Conservation (phyloP, 352 stramenopile species). For the Globisporangium lucens region DNA sequence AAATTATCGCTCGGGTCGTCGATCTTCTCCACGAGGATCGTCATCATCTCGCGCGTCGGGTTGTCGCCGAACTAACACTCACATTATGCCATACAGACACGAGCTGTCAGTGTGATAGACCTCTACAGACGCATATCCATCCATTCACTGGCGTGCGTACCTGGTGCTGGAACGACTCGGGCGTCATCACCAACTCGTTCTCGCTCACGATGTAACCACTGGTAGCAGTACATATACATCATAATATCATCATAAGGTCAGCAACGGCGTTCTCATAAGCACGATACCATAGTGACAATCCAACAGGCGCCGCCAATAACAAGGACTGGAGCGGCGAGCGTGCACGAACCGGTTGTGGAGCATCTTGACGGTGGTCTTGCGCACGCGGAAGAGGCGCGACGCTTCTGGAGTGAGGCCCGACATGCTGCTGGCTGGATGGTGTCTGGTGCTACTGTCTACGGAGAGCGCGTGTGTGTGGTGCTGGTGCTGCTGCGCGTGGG, state of each 20-base stretch:
- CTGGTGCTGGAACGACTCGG: constrained; percentile 87
- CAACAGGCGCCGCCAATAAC: background rate
- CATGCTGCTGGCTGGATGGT: constrained; percentile 27
- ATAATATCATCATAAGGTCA: background rate
- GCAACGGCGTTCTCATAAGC: background rate
- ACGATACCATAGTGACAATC: background rate
- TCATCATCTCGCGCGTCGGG: constrained; percentile 94
- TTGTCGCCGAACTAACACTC: constrained; percentile 84
- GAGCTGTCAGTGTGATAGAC: background rate
- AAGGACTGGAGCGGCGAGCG: background rate
- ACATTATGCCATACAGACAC: background rate
- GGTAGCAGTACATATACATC: constrained; percentile 11
- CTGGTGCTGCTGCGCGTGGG: background rate
- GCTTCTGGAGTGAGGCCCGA: constrained; percentile 78
- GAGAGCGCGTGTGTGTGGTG: background rate
- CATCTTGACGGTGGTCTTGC: constrained; percentile 96
- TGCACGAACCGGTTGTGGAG: constrained; percentile 82
- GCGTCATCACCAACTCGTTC: constrained; percentile 95
- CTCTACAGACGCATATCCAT: background rate
- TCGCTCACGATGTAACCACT: constrained; percentile 98
- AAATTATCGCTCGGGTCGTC: constrained; percentile 93
- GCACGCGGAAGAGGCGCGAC: constrained; percentile 91
- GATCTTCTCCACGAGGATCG: constrained; percentile 93
- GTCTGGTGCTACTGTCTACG: background rate
- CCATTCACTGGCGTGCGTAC: constrained; percentile 29